A percentile compares a stretch with the other conserved stretches of the same genome.
These are phyloP conservation scores for Blastomyces parvus DNA, from an alignment of 2,329 filamentous ascomycete species.

Conservation along the genomic window DNA sequence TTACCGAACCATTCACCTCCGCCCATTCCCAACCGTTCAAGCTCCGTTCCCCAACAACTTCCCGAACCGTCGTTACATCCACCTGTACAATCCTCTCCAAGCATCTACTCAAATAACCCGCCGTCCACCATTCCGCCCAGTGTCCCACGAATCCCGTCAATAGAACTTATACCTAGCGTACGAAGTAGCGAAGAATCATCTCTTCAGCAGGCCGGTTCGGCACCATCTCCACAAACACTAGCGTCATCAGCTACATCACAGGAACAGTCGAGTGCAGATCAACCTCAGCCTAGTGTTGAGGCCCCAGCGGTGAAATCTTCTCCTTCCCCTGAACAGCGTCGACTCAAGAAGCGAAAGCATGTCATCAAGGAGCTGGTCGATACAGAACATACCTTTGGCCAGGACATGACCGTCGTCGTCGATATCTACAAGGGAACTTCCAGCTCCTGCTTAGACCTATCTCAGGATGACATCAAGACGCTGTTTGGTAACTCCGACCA, in stretches of 20 bases:
- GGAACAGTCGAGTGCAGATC: constrained; percentile 24
- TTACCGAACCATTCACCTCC: constrained; percentile 40
- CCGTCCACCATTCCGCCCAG: constrained; percentile 13
- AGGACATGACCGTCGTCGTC: constrained; percentile 94
- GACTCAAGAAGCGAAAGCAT: constrained; percentile 70
- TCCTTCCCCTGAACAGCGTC: constrained; percentile 35
- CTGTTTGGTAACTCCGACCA: constrained; percentile 91
- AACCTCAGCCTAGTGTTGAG: constrained; percentile 18
- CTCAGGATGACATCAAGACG: constrained; percentile 72
- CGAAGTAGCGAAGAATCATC: constrained; percentile 33
- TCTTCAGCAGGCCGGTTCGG: constrained; percentile 23
- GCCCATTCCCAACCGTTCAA: constrained; percentile 23
- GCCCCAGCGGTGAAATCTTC: constrained; percentile 18
- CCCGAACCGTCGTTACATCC: constrained; percentile 3
- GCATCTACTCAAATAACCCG: constrained; percentile 18
- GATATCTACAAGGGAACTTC: constrained; percentile 97
- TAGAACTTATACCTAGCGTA: constrained; percentile 17
- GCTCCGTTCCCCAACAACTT: constrained; percentile 8
- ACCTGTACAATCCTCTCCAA: constrained; percentile 18
- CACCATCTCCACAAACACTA: constrained; percentile 25
- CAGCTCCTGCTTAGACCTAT: constrained; percentile 68
- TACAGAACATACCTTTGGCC: constrained; percentile 81
- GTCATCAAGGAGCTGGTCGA: constrained; percentile 87
- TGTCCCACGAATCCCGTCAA: constrained; percentile 9
- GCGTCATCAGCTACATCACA: constrained; percentile 33